Evolutionary conservation across 768 basidiomycete species (phyloP).

Genomic region (Tulasnella sp.): DNA sequence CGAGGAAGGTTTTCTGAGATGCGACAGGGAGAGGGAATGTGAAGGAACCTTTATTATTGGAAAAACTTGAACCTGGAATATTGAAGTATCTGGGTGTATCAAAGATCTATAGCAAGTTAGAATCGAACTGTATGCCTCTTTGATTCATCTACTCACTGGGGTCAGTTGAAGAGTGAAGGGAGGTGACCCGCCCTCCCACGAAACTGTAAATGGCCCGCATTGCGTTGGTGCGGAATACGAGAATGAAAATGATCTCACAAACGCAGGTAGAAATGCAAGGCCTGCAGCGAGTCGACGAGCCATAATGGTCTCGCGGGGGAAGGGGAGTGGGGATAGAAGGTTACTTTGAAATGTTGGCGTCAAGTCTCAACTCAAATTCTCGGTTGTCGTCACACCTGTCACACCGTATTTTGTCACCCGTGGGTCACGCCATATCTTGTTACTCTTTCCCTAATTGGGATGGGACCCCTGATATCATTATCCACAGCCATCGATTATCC

Average conservation of each 20-base stretch:
- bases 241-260: slow-evolving; percentile 16
- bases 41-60: slow-evolving; percentile 10
- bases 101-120: slow-evolving; percentile 6
- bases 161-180: slow-evolving; percentile 12
- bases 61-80: slow-evolving; percentile 7
- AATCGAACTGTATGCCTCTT: neutral
- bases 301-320: too few relatives aligned
- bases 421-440: too few relatives aligned
- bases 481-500: too few relatives aligned
- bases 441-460: too few relatives aligned
- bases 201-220: slow-evolving; percentile 15
- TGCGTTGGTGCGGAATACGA: slow-evolving; percentile 16
- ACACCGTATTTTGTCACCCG: too few relatives aligned
- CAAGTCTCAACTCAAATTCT: too few relatives aligned
- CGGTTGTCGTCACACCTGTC: too few relatives aligned
- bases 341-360: too few relatives aligned
- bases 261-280: too few relatives aligned
- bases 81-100: slow-evolving; percentile 10
- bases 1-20: slow-evolving; percentile 12
- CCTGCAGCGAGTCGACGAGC: too few relatives aligned
- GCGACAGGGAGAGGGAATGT: slow-evolving; percentile 5
- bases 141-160: slow-evolving; percentile 12
- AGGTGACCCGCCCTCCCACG: slow-evolving; percentile 12
- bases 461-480: too few relatives aligned
- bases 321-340: too few relatives aligned